Conservation (phyloP, 1,284 basidiomycete genomes). For the Cryptococcus sp. region DNA sequence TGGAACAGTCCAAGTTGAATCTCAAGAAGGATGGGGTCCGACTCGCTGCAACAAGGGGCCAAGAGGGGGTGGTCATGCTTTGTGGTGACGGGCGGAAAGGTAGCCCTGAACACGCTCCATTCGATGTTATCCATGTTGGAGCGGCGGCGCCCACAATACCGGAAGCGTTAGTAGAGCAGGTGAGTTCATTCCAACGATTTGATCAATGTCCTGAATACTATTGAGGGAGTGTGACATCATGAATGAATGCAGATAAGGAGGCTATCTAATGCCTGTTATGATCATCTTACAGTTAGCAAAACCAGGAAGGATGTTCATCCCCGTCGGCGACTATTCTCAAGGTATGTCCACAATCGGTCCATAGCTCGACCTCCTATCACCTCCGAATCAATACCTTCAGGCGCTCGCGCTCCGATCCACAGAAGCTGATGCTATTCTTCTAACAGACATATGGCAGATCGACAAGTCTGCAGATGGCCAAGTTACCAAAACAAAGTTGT, state of each 20-base stretch:
- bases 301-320: conserved; percentile 92
- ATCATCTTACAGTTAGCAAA: conserved; percentile 64
- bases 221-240: no score
- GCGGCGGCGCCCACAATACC: conserved; percentile 84
- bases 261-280: not conserved
- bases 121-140: conserved; percentile 90
- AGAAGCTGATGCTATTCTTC: not conserved
- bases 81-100: conserved; percentile 81
- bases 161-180: conserved; percentile 65
- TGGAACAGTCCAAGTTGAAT: conserved; percentile 70
- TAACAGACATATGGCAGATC: conserved; percentile 69
- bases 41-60: conserved; percentile 40
- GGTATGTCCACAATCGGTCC: conserved; percentile 21
- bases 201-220: no score
- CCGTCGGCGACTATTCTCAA: conserved; percentile 66
- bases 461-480: conserved; percentile 77
- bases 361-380: not conserved
- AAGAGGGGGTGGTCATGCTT: conserved; percentile 62
- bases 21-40: conserved; percentile 64
- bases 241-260: no score
- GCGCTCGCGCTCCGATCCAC: not conserved
- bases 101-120: conserved; percentile 61
- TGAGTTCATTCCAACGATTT: conserved; percentile 20
- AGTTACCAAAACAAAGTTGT: conserved; percentile 67
- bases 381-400: not conserved